Percentiles rank a stretch among this genome's conserved stretches.
Conservation (phyloP, 306 rosid species). For the Trichosanthes truncata region DNA sequence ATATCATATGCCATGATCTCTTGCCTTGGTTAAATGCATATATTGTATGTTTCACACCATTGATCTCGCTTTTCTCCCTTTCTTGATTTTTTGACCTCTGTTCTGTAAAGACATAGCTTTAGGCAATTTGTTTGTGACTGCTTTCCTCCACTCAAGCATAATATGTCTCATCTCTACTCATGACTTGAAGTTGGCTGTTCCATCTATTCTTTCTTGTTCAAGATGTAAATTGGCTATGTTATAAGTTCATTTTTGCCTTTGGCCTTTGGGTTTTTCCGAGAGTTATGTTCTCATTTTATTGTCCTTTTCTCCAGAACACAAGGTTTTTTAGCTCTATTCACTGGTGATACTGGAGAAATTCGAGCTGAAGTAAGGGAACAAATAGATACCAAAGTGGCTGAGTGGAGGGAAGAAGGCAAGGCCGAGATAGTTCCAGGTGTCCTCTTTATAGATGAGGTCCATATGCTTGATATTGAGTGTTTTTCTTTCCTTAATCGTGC, state of each 20-base stretch:
- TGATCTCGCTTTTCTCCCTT: not conserved
- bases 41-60: not conserved
- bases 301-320: constrained; percentile 53
- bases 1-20: not conserved
- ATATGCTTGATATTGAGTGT: constrained; percentile 97
- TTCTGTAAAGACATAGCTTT: not conserved
- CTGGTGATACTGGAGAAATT: constrained; percentile 97
- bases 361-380: constrained; percentile 98
- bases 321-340: constrained; percentile 92
- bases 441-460: constrained; percentile 93
- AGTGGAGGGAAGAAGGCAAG: constrained; percentile 98
- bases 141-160: not conserved
- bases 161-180: not conserved
- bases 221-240: not conserved
- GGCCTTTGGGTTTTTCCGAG: not conserved
- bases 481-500: constrained; percentile 92
- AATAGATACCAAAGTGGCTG: constrained; percentile 97
- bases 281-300: constrained; percentile 15
- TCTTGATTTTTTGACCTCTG: not conserved
- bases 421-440: constrained; percentile 98
- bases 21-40: not conserved
- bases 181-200: not conserved
- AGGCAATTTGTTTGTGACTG: not conserved
- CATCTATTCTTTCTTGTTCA: not conserved
- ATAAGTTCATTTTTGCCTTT: not conserved